Percentiles rank a stretch among this genome's conserved stretches.
phyloP scores from a whole-genome alignment of 1,284 basidiomycete species.

The Meripilus lineatus region DNA sequence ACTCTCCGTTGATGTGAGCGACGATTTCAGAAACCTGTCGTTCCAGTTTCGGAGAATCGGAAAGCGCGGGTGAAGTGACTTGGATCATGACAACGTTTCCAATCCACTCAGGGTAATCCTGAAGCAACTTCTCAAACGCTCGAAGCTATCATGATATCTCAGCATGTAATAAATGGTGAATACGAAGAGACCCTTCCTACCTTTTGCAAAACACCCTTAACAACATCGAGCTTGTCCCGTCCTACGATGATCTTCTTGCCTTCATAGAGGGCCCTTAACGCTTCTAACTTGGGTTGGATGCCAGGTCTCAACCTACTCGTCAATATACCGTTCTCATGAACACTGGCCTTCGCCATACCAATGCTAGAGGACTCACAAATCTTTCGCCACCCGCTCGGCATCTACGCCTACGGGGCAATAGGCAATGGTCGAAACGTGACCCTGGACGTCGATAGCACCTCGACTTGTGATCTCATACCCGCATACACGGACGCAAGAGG shows the following conservation, averaged over 20 bases:
- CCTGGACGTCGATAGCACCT: constrained; percentile 84
- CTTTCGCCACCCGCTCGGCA: constrained; percentile 81
- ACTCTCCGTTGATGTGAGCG: constrained; percentile 95
- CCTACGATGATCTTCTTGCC: constrained; percentile 99
- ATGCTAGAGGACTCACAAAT: constrained; percentile 50
- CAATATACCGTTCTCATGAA: background rate
- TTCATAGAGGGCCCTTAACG: constrained; percentile 82
- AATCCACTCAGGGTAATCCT: constrained; percentile 94
- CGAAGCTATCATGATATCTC: constrained; percentile 52
- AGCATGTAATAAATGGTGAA: constrained; percentile 1
- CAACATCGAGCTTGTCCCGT: constrained; percentile 97
- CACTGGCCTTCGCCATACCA: constrained; percentile 4
- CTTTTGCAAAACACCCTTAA: constrained; percentile 98
- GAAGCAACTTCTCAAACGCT: constrained; percentile 92
- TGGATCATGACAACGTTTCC: constrained; percentile 84
- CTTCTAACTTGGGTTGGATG: constrained; percentile 85
- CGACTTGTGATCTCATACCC: constrained; percentile 83
- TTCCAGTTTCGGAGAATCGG: constrained; percentile 92
- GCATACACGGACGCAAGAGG: constrained; percentile 93
- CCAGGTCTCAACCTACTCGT: constrained; percentile 62
- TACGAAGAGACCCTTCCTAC: constrained; percentile 28
- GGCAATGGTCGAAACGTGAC: constrained; percentile 79
- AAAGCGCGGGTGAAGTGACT: constrained; percentile 93
- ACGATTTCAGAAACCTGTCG: constrained; percentile 93
- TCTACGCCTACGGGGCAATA: constrained; percentile 99